These are phyloP conservation scores for Chrysoporthe cubensis DNA, from an alignment of 2,329 filamentous ascomycete species.

Conservation along the genomic window DNA sequence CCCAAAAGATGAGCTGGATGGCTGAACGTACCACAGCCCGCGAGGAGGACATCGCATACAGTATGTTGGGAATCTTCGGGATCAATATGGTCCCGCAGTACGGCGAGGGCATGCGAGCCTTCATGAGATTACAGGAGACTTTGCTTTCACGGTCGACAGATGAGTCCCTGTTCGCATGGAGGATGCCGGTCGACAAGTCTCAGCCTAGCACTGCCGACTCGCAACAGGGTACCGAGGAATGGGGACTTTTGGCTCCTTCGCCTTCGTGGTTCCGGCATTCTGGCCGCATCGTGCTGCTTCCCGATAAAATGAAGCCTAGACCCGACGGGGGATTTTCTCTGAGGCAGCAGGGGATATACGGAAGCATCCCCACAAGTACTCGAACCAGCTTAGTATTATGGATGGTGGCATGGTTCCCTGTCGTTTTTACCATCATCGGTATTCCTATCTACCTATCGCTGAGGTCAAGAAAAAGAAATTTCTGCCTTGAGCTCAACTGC, in stretches of 20 bases:
- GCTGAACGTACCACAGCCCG: constrained; percentile 8
- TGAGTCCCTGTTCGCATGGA: constrained; percentile 16
- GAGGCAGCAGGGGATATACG: no score
- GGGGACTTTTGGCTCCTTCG: constrained; percentile 10
- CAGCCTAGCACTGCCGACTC: background rate
- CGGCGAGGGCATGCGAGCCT: constrained; percentile 16
- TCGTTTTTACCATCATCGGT: no score
- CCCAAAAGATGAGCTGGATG: constrained; percentile 16
- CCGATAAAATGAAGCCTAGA: no score
- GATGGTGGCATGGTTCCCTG: no score
- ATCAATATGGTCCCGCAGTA: constrained; percentile 8
- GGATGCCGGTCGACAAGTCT: background rate
- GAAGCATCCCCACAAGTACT: no score
- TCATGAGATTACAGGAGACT: constrained; percentile 16
- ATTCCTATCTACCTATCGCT: no score
- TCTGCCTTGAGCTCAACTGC: no score
- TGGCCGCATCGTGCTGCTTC: background rate
- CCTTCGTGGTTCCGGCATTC: constrained; percentile 4
- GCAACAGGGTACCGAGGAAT: background rate
- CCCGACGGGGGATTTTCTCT: no score
- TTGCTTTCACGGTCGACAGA: background rate
- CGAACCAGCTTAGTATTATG: no score
- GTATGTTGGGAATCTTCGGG: constrained; percentile 5
- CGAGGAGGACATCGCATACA: constrained; percentile 18
- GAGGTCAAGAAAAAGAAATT: no score